Evolutionary conservation across 768 basidiomycete species (phyloP).

Genomic region (Phylloporus rhodoxanthus): DNA sequence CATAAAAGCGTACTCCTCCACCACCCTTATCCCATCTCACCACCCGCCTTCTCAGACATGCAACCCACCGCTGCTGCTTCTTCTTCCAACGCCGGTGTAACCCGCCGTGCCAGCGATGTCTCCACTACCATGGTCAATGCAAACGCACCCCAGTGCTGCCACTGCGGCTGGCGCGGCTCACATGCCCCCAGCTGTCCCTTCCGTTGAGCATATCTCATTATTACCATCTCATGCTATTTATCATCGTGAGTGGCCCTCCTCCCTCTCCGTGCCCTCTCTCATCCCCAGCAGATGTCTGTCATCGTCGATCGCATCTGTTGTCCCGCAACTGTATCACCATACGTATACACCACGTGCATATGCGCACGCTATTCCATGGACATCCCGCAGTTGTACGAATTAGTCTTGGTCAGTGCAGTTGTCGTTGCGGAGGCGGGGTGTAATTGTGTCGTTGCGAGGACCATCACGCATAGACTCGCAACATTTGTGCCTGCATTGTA

Average conservation of each 20-base stretch:
- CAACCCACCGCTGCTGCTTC: conserved; percentile 10
- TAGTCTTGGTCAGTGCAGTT: conserved; percentile 10
- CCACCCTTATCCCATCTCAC: conserved; percentile 1
- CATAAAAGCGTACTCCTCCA: conserved; percentile 22
- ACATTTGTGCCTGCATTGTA: conserved; percentile 26
- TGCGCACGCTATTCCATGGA: conserved; percentile 30
- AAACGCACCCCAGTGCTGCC: conserved; percentile 72
- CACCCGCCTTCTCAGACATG: conserved; percentile 12
- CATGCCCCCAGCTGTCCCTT: conserved; percentile 60
- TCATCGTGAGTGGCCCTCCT: conserved; percentile 13
- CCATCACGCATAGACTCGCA: conserved; percentile 20
- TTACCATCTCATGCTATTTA: conserved; percentile 25
- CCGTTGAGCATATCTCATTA: conserved; percentile 35
- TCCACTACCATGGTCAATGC: conserved; percentile 38
- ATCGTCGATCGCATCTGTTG: conserved; percentile 29
- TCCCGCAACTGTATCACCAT: conserved; percentile 30
- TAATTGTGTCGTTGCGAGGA: conserved; percentile 14
- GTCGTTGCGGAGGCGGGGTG: conserved; percentile 10
- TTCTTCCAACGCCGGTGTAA: conserved; percentile 19
- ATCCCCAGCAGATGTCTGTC: conserved; percentile 19
- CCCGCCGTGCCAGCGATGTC: conserved; percentile 21
- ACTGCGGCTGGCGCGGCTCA: conserved; percentile 65
- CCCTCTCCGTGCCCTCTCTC: neutral
- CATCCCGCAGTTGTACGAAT: conserved; percentile 27
- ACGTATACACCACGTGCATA: conserved; percentile 32